These are phyloP conservation scores for Emydomyces testavorans DNA, from an alignment of 2,329 filamentous ascomycete species.

Conservation along the genomic window DNA sequence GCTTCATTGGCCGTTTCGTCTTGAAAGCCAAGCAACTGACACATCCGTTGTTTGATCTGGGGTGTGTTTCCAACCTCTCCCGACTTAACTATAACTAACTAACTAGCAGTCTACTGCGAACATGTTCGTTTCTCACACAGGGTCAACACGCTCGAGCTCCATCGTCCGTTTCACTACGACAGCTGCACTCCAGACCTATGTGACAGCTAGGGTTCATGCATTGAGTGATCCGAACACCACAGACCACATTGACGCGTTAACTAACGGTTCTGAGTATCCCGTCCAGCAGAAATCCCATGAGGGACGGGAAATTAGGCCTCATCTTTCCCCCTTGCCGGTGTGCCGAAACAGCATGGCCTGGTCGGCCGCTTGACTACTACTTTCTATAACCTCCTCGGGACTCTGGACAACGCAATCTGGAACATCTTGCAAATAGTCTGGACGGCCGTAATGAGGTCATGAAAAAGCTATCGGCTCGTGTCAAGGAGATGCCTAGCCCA, in stretches of 20 bases:
- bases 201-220: background rate
- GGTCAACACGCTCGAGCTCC: no score
- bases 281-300: no score
- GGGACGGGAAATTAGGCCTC: background rate
- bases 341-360: background rate
- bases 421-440: background rate
- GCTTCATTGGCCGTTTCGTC: background rate
- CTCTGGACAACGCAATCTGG: background rate
- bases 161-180: background rate
- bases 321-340: background rate
- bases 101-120: no score
- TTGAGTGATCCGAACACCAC: background rate
- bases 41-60: constrained; percentile 4
- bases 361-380: no score
- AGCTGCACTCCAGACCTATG: background rate
- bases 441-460: no score
- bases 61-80: background rate
- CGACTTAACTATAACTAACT: background rate
- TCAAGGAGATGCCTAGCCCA: background rate
- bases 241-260: no score
- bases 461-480: no score
- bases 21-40: constrained; percentile 5
- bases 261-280: no score
- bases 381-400: no score
- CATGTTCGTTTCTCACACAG: background rate